Percentiles rank a stretch among this genome's conserved stretches.
These are phyloP conservation scores for Ciborinia camelliae DNA, from an alignment of 2,329 filamentous ascomycete species.

Conservation along the genomic window DNA sequence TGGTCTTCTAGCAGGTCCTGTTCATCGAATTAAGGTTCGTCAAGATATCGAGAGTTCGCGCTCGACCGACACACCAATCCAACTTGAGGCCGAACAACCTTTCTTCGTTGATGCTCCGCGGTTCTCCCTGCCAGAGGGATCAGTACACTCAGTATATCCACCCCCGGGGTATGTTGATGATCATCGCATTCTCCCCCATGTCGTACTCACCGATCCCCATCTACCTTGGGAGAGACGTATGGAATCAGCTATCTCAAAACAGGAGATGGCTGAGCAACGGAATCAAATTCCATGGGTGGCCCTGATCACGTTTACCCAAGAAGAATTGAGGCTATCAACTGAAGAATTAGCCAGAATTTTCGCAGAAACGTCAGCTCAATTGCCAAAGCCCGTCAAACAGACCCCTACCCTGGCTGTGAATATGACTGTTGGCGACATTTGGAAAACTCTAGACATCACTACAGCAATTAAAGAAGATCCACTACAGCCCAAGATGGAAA, in stretches of 20 bases:
- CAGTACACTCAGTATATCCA: slow-evolving; percentile 42
- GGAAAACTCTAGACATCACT: not conserved
- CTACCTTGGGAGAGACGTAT: slow-evolving; percentile 44
- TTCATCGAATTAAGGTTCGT: not conserved
- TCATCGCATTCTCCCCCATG: slow-evolving; percentile 41
- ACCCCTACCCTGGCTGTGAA: not conserved
- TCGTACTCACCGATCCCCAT: slow-evolving; percentile 45
- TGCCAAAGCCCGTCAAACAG: not conserved
- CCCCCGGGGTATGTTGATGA: slow-evolving; percentile 41
- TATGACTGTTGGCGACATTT: not conserved
- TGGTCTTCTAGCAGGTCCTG: not conserved
- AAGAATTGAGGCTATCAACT: slow-evolving; percentile 37
- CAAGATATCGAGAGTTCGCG: not conserved
- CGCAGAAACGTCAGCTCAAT: no score
- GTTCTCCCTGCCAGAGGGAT: slow-evolving; percentile 38
- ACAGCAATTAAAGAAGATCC: not conserved
- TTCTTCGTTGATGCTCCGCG: slow-evolving; percentile 30
- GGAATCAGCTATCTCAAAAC: slow-evolving; percentile 28
- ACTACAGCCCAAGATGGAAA: not conserved
- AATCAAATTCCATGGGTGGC: slow-evolving; percentile 42
- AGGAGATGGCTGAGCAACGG: not conserved
- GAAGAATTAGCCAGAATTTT: not conserved
- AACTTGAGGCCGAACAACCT: not conserved
- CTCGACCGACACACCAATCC: not conserved
- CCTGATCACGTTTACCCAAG: slow-evolving; percentile 39